Evolutionary conservation across 768 basidiomycete species (phyloP).

Genomic region (Pleurotus cornucopiae): DNA sequence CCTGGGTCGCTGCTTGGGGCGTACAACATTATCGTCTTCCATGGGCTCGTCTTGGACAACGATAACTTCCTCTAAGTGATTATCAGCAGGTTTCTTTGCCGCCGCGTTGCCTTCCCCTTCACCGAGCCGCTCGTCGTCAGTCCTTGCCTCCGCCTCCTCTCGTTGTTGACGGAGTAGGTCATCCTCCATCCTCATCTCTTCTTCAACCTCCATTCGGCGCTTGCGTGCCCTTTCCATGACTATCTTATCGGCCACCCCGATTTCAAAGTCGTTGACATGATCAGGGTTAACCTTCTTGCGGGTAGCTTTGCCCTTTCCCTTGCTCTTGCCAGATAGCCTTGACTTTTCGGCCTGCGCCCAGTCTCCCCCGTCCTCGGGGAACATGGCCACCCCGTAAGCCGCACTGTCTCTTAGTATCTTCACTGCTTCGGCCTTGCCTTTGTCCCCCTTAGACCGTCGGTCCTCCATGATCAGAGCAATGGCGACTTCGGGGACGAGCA

Average conservation of each 20-base stretch:
- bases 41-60: too few relatives aligned
- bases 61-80: not conserved
- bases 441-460: slow-evolving; percentile 37
- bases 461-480: slow-evolving; percentile 82
- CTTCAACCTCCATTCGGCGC: slow-evolving; percentile 46
- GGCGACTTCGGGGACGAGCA: slow-evolving; percentile 89
- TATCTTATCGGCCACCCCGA: slow-evolving; percentile 46
- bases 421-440: slow-evolving; percentile 41
- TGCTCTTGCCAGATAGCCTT: slow-evolving; percentile 10
- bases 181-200: slow-evolving; percentile 31
- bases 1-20: slow-evolving; percentile 14
- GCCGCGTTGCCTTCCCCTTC: not conserved
- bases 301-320: not conserved
- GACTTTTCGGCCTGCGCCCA: slow-evolving; percentile 21
- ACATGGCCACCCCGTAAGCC: slow-evolving; percentile 82
- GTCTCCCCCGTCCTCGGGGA: slow-evolving; percentile 57
- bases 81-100: not conserved
- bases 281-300: not conserved
- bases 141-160: slow-evolving; percentile 9
- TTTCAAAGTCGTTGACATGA: slow-evolving; percentile 19
- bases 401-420: slow-evolving; percentile 69
- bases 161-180: slow-evolving; percentile 13
- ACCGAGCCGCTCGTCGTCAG: not conserved
- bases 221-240: slow-evolving; percentile 51
- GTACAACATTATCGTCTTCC: slow-evolving; percentile 1